phyloP scores from a whole-genome alignment of 257 asterid genomes.

The Striga asiatica region DNA sequence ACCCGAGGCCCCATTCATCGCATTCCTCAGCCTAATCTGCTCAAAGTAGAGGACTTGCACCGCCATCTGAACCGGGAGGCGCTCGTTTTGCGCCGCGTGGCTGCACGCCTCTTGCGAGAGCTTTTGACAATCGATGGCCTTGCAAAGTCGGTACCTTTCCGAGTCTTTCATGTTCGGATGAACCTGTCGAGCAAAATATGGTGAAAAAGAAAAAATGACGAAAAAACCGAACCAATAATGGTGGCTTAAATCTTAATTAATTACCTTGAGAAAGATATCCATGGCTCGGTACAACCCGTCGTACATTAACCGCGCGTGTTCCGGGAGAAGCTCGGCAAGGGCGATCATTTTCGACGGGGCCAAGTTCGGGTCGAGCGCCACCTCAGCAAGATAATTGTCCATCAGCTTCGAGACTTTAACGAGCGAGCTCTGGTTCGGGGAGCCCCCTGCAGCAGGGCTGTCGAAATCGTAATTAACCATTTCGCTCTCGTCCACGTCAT shows the following conservation, averaged over 20 bases:
- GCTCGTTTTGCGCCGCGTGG: constrained; percentile 96
- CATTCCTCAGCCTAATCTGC: constrained; percentile 78
- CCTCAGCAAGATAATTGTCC: constrained; percentile 77
- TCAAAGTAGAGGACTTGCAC: constrained; percentile 94
- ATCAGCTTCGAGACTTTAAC: constrained; percentile 69
- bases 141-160: constrained; percentile 77
- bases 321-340: constrained; percentile 73
- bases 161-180: constrained; percentile 90
- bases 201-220: neutral
- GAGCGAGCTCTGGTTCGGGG: constrained; percentile 88
- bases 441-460: constrained; percentile 78
- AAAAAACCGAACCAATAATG: neutral
- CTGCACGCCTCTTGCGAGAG: constrained; percentile 95
- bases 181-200: constrained; percentile 35
- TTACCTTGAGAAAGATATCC: constrained; percentile 90
- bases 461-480: constrained; percentile 73
- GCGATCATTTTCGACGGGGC: constrained; percentile 56
- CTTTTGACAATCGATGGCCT: constrained; percentile 76
- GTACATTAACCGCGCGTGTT: constrained; percentile 66
- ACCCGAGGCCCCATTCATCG: constrained; percentile 75
- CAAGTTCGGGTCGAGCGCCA: constrained; percentile 69
- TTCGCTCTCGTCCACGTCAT: constrained; percentile 47
- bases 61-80: constrained; percentile 91
- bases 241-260: no score
- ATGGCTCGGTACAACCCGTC: constrained; percentile 85